Evolutionary conservation across 108 stramenopile genomes (phyloP), one percentile per base, ranked within the genome.

Genomic region (Craspedostauros australis): DNA sequence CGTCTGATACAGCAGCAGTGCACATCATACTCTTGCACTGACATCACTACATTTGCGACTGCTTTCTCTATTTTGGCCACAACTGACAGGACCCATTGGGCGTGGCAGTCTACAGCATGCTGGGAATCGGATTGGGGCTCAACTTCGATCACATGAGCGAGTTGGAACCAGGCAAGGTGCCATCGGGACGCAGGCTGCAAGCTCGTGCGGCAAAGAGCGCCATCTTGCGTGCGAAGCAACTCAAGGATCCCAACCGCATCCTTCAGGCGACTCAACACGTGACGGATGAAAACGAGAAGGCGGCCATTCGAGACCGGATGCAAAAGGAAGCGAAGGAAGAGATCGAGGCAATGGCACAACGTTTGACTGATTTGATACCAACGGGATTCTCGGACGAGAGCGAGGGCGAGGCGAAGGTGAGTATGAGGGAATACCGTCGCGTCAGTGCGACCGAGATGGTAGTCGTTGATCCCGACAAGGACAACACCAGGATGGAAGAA

Each of bases 171-270:
- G 72, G 60, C 22, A 50, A 72, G 26, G 50, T 67, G n/a, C 50
- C 77, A 34, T 73, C 77, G 9, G 59, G 61, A 19, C 75, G 80
- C 39, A 64, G 83, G 54, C 53, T 91, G 27, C 78, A 83, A 39
- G 84, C 85, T 3, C 62, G 84, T 21, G 78, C 83, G 28, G 85
- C 83, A 7, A 86, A 91, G 69, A 86, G 83, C 60, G 84, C 89
- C 6, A 51, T 91, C n/a, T 68, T 63, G 7, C 69, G 72, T 7
- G 45, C 41, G 26, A 50, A 61, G 39, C 55, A 68, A 7, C 36
- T 77, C 9, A 43, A 60, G 16, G 50, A 64, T 27, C 41, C 41
- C 1, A n/a, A n/a, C n/a, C n/a, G n/a, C n/a, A n/a, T n/a, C n/a
- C n/a, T n/a, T n/a, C n/a, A n/a, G n/a, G n/a, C n/a, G n/a, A n/a